phyloP scores from a whole-genome alignment of 805 yeast genomes.

The Candida ipomoeae region DNA sequence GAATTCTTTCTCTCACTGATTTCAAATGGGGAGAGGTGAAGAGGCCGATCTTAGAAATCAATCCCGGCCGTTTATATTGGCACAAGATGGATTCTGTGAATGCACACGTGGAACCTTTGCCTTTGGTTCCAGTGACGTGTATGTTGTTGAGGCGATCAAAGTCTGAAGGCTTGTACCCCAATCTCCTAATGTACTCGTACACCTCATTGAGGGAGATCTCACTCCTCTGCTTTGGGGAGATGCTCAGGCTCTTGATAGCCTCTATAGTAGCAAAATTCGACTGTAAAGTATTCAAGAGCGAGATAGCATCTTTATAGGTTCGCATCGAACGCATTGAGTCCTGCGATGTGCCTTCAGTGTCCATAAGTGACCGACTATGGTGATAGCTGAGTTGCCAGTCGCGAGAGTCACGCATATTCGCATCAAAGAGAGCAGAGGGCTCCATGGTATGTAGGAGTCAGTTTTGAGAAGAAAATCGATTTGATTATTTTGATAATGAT shows the following conservation, averaged over 20 bases:
- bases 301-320: slow-evolving; percentile 65
- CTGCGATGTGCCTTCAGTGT: slow-evolving; percentile 2
- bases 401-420: background rate
- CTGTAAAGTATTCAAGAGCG: slow-evolving; percentile 79
- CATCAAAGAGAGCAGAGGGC: background rate
- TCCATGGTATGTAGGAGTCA: background rate
- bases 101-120: slow-evolving; percentile 97
- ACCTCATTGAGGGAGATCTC: slow-evolving; percentile 79
- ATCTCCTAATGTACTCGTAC: slow-evolving; percentile 40
- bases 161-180: slow-evolving; percentile 50
- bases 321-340: slow-evolving; percentile 20
- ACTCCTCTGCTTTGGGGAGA: slow-evolving; percentile 45
- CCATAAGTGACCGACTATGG: background rate
- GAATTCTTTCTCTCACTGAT: slow-evolving; percentile 86
- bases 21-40: slow-evolving; percentile 95
- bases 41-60: slow-evolving; percentile 70
- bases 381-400: background rate
- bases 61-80: slow-evolving; percentile 46
- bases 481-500: too few relatives aligned
- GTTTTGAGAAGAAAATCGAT: background rate
- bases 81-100: slow-evolving; percentile 76
- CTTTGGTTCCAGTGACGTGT: slow-evolving; percentile 97
- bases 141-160: slow-evolving; percentile 72
- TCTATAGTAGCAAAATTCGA: slow-evolving; percentile 89
- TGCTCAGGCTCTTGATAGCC: slow-evolving; percentile 66